phyloP scores from a whole-genome alignment of 2,329 filamentous ascomycete genomes.

The Fusarium pseudoanthophilum region DNA sequence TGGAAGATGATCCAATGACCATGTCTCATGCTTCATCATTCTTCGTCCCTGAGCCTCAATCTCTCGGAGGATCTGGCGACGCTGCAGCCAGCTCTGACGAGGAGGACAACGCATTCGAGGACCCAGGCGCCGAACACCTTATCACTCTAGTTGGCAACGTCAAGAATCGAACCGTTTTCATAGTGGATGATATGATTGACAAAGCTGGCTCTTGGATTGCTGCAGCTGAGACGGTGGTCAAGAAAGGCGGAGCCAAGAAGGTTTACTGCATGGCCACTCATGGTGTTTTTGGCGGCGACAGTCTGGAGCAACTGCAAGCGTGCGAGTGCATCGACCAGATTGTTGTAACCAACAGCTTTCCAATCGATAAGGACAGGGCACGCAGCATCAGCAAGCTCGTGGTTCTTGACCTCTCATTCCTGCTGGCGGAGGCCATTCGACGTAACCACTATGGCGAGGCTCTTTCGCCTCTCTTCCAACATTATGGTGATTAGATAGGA shows the following conservation, averaged over 20 bases:
- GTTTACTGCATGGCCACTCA: slow-evolving; percentile 99
- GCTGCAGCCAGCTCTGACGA: slow-evolving; percentile 87
- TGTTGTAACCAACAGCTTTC: slow-evolving; percentile 97
- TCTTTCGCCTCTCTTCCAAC: slow-evolving; percentile 76
- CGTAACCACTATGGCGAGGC: slow-evolving; percentile 97
- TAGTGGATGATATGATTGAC: slow-evolving; percentile 99
- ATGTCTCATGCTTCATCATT: slow-evolving; percentile 83
- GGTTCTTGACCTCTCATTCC: slow-evolving; percentile 86
- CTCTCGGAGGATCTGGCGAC: slow-evolving; percentile 85
- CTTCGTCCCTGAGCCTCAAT: slow-evolving; percentile 75
- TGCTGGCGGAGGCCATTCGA: slow-evolving; percentile 91
- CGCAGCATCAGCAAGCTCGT: slow-evolving; percentile 83
- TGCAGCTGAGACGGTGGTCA: slow-evolving; percentile 94
- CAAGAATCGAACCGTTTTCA: slow-evolving; percentile 85
- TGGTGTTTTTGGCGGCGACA: slow-evolving; percentile 90
- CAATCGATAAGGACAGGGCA: slow-evolving; percentile 80
- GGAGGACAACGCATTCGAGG: slow-evolving; percentile 88
- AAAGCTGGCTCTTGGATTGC: slow-evolving; percentile 97
- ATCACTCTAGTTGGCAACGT: slow-evolving; percentile 98
- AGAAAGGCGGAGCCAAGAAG: slow-evolving; percentile 88
- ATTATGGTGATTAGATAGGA: slow-evolving; percentile 63
- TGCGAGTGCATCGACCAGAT: slow-evolving; percentile 95
- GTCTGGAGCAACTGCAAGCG: slow-evolving; percentile 86
- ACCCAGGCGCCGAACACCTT: slow-evolving; percentile 87
- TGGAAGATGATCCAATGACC: slow-evolving; percentile 84